These are phyloP conservation scores for Elaeis oleifera DNA, from an alignment of 202 grass and related monocot species.

Conservation along the genomic window DNA sequence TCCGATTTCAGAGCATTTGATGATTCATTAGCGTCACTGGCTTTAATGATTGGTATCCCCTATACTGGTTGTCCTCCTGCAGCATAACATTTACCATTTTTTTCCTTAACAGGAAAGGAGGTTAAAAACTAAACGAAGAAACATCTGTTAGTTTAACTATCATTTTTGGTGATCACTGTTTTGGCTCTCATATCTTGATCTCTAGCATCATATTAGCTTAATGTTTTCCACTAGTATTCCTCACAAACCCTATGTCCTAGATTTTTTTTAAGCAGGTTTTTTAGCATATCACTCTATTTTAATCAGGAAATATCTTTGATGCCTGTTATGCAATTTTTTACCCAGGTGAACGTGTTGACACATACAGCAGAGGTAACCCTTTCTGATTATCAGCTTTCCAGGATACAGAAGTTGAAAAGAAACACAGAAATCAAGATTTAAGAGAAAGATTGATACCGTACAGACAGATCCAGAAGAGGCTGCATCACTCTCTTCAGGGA, in stretches of 20 bases:
- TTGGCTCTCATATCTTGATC: too few species aligned
- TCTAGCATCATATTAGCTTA: too few species aligned
- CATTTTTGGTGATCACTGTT: too few species aligned
- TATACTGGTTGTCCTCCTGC: too few species aligned
- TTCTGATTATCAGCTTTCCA: slow-evolving; percentile 4
- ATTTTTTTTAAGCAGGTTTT: not conserved
- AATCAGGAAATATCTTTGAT: not conserved
- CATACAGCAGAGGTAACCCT: slow-evolving; percentile 36
- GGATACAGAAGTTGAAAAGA: slow-evolving; percentile 39
- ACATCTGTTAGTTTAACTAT: too few species aligned
- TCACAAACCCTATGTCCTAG: not conserved
- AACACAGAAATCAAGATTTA: slow-evolving; percentile 48
- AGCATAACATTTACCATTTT: too few species aligned
- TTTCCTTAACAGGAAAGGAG: too few species aligned
- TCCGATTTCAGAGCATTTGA: too few species aligned
- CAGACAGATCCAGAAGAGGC: not conserved
- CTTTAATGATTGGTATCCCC: too few species aligned
- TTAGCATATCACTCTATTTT: not conserved
- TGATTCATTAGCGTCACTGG: too few species aligned
- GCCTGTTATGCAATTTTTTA: slow-evolving; percentile 5
- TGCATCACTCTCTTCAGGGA: slow-evolving; percentile 2
- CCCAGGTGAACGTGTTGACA: slow-evolving; percentile 67
- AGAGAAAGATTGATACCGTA: slow-evolving; percentile 26
- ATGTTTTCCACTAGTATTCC: too few species aligned
- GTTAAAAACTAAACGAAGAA: too few species aligned